Evolutionary conservation across 176 grass and related monocot species (phyloP), one percentile per base, ranked within the genome.

Genomic region (Tillandsia fasciculata): DNA sequence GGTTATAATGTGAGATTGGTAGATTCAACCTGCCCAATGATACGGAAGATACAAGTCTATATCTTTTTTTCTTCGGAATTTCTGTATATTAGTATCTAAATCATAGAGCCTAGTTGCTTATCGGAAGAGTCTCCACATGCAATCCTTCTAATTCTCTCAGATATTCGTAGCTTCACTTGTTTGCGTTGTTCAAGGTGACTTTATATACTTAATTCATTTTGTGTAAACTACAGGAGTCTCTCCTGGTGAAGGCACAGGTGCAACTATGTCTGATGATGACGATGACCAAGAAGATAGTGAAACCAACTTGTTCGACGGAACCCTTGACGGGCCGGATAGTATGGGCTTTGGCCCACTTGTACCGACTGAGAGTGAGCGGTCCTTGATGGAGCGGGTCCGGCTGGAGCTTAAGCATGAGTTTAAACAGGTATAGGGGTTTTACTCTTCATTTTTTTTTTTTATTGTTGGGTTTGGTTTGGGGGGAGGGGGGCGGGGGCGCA

Each of bases 251-350:
- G 90, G 95, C 48, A 90, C 95, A 15, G 90, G 95, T 29, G 90
- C 90, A 76, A 94, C 95, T 63, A 99, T 99, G 95, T 99, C 95
- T 70, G 90, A 99, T 64, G 87, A 99, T 64, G 93, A 99, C 74
- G 95, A 99, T 64, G 91, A 99, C 13, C 87, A 86, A 58, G 83
- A 79, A 20, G 95, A 99, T 63, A 92, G 87, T 65, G 87, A 99
- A 27, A 87, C 73, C 73, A 92, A 94, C 29, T 70, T 99, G 74
- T 87, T 83, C 48, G 83, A 87, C 12, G 86, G 78, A 69, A 90
- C 84, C 66, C 65, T 67, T 12, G 90, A 99, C 2, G 94, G 73
- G 26, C 80, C 73, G 26, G 95, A 94, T 26, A 83, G 95, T 64
- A 99, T 94, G 90, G 95, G 87, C 13, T 94, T 99, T 17, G 90